A percentile compares a stretch with the other conserved stretches of the same genome.
These are phyloP conservation scores for Fusarium haematococcum DNA, from an alignment of 2,329 filamentous ascomycete genomes.

Conservation along the genomic window DNA sequence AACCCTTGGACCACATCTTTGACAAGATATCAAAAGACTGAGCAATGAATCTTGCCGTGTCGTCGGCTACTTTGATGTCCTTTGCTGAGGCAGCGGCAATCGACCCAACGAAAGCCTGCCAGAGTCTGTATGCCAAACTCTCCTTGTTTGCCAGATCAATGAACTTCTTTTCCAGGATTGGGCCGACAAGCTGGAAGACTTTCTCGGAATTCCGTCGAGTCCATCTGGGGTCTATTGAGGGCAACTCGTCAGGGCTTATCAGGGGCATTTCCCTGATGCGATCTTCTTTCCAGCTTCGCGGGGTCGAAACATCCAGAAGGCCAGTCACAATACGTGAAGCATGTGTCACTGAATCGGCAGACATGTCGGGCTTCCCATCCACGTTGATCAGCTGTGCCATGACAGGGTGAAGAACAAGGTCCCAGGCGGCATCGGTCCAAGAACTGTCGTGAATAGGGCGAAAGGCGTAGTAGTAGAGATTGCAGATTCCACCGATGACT, in stretches of 20 bases:
- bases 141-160: slow-evolving; percentile 70
- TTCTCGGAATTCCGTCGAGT: slow-evolving; percentile 76
- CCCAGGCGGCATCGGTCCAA: slow-evolving; percentile 84
- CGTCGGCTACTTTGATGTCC: slow-evolving; percentile 88
- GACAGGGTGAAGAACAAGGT: slow-evolving; percentile 75
- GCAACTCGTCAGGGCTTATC: slow-evolving; percentile 79
- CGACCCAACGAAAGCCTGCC: slow-evolving; percentile 71
- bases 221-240: slow-evolving; percentile 88
- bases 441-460: slow-evolving; percentile 73
- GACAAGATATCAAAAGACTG: slow-evolving; percentile 76
- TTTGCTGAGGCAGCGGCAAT: slow-evolving; percentile 79
- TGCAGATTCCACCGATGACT: slow-evolving; percentile 78
- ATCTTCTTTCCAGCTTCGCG: slow-evolving; percentile 78
- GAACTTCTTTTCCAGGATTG: slow-evolving; percentile 72
- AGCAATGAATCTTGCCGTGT: slow-evolving; percentile 84
- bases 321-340: slow-evolving; percentile 78
- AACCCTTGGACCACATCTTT: slow-evolving; percentile 69
- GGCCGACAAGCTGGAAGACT: slow-evolving; percentile 72
- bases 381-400: slow-evolving; percentile 66
- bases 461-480: slow-evolving; percentile 85
- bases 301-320: slow-evolving; percentile 71
- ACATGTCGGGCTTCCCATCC: slow-evolving; percentile 51
- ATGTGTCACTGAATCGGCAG: slow-evolving; percentile 65
- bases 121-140: slow-evolving; percentile 66
- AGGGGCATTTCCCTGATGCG: slow-evolving; percentile 72